Conservation (phyloP, 306 rosid species). For the Rosa lucieae region DNA sequence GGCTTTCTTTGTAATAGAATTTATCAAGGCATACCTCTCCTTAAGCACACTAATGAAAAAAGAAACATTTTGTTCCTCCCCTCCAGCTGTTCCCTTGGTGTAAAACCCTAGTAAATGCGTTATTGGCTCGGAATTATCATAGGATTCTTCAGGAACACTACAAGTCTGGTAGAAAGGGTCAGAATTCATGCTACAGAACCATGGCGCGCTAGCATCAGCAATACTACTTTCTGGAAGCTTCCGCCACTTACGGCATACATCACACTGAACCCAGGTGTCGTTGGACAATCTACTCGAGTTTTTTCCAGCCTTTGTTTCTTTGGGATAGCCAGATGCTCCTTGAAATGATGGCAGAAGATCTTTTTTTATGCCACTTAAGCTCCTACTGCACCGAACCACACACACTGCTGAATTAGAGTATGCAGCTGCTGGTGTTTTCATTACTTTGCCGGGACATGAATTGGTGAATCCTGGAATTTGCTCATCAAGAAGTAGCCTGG, state of each 20-base stretch:
- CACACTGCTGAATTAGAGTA: slow-evolving; percentile 39
- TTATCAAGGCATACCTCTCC: slow-evolving; percentile 65
- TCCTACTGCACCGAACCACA: slow-evolving; percentile 47
- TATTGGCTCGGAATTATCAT: slow-evolving; percentile 51
- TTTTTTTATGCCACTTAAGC: slow-evolving; percentile 57
- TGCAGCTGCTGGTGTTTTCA: slow-evolving; percentile 46
- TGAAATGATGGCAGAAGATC: slow-evolving; percentile 46
- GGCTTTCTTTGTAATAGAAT: slow-evolving; percentile 69
- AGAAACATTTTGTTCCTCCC: slow-evolving; percentile 67
- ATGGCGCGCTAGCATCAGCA: slow-evolving; percentile 59
- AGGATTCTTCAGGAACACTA: slow-evolving; percentile 63
- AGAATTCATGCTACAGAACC: slow-evolving; percentile 95
- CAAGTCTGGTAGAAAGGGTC: slow-evolving; percentile 74
- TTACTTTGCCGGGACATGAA: slow-evolving; percentile 42
- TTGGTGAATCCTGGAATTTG: slow-evolving; percentile 26
- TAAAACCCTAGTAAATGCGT: slow-evolving; percentile 73
- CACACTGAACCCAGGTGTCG: slow-evolving; percentile 95
- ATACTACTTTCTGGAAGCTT: slow-evolving; percentile 56
- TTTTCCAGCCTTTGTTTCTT: slow-evolving; percentile 33
- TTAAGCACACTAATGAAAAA: slow-evolving; percentile 79
- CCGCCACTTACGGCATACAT: slow-evolving; percentile 93
- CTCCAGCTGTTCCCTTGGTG: slow-evolving; percentile 68
- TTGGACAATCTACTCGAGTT: slow-evolving; percentile 31
- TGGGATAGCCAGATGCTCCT: slow-evolving; percentile 38
- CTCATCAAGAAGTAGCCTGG: slow-evolving; percentile 44